Conservation (phyloP, 2,329 filamentous ascomycete species). For the Venturia pyrina region DNA sequence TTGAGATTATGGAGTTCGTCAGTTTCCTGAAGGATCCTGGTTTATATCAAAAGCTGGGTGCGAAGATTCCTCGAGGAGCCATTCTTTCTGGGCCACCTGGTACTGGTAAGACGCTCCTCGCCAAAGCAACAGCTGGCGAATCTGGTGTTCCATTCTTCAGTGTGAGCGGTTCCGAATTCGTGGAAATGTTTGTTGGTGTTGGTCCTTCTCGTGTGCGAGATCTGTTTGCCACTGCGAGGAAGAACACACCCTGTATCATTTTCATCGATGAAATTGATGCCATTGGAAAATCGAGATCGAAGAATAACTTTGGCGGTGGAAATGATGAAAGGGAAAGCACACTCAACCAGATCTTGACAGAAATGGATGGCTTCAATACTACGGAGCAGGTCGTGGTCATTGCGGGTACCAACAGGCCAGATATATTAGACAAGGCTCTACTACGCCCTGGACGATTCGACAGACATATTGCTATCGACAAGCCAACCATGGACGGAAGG, state of each 20-base stretch:
- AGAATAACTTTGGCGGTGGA: slow-evolving; percentile 74
- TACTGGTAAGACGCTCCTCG: slow-evolving; percentile 94
- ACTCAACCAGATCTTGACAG: slow-evolving; percentile 94
- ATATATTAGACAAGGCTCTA: slow-evolving; percentile 87
- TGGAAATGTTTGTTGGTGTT: slow-evolving; percentile 99
- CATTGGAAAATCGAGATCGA: slow-evolving; percentile 81
- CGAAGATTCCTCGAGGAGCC: slow-evolving; percentile 94
- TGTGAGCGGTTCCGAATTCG: slow-evolving; percentile 96
- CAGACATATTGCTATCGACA: slow-evolving; percentile 88
- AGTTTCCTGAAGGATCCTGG: slow-evolving; percentile 91
- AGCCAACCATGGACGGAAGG: slow-evolving; percentile 91
- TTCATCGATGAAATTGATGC: slow-evolving; percentile 99
- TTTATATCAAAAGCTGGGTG: slow-evolving; percentile 84
- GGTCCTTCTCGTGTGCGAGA: slow-evolving; percentile 92
- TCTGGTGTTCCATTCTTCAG: slow-evolving; percentile 97
- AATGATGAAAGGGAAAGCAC: slow-evolving; percentile 97
- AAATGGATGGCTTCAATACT: slow-evolving; percentile 99
- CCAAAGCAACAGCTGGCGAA: slow-evolving; percentile 95
- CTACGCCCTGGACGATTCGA: slow-evolving; percentile 97
- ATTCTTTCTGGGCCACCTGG: slow-evolving; percentile 96
- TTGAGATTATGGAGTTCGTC: slow-evolving; percentile 98
- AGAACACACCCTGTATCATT: slow-evolving; percentile 96
- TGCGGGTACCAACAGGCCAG: slow-evolving; percentile 90
- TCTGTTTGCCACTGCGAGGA: slow-evolving; percentile 85
- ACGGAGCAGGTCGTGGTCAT: slow-evolving; percentile 92